Base-by-base conservation (phyloP, 2,329 filamentous ascomycete genomes). In the Colletotrichum lentis region DNA sequence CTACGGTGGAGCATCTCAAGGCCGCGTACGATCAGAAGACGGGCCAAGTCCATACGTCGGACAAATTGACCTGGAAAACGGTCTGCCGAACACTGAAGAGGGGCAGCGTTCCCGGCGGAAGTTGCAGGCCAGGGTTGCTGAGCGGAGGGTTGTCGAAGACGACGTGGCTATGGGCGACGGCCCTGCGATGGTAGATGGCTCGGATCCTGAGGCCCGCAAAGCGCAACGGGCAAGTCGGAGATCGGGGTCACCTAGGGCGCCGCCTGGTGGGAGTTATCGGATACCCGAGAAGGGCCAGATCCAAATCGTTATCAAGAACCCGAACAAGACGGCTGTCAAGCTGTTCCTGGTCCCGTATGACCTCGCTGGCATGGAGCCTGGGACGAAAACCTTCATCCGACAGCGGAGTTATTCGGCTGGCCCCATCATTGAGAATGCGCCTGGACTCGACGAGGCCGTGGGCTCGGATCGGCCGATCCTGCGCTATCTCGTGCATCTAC, bases 241-340 rank as follows among this genome's bases (percentile, higher is more conserved):
- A 68, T 83, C 86, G 14, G 79, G 82, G 44, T 76, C 77, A 1
- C 75, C 75, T 11, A 78, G 75, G 77, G 88, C 90, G 18, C 92
- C 94, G 0, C 91, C 93, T 0, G 93, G 94, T 8, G 95, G 96
- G 43, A 93, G 92, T 75, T 99, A 98, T 77, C 90, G 96, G 50
- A 97, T 99, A 61, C 96, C 96, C 0, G 90, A 96, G 75, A 91
- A 94, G 77, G 96, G 96, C 0, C 96, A 98, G 78, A 83, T 99
- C 16, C 96, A 99, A 74, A 97, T 99, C 71, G 91, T 99, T 70
- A 93, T 99, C 77, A 98, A 98, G 77, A 99, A 98, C 74, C 95
- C 94, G 18, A 97, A 98, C 81, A 98, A 98, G 77, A 98, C 96
- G 3, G 96, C 96, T 1, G 95, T 98, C 62, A 98, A 99, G 78